phyloP scores from a whole-genome alignment of 345 rosid species.

The Populus pruinosa region DNA sequence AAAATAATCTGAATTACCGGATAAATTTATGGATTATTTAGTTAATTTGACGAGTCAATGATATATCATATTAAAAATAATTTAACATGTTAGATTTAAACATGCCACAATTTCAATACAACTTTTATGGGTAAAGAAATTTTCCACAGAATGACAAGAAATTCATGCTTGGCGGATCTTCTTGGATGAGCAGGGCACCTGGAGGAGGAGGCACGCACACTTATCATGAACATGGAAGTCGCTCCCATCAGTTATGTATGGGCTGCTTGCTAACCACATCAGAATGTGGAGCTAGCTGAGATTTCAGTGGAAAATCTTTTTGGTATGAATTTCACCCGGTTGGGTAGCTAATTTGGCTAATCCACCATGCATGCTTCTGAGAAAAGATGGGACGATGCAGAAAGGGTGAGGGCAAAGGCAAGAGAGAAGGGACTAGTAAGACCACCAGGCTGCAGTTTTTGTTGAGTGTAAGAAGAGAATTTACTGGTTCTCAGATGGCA shows the following conservation, averaged over 20 bases:
- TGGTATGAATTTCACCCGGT: constrained; percentile 7
- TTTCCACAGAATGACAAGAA: too few relatives aligned
- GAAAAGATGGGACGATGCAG: constrained; percentile 26
- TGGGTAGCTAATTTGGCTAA: constrained; percentile 28
- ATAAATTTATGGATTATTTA: too few relatives aligned
- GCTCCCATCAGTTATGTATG: constrained; percentile 19
- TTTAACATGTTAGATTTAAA: too few relatives aligned
- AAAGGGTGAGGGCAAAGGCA: constrained; percentile 26
- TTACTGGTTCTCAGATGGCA: constrained; percentile 20
- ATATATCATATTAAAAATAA: too few relatives aligned
- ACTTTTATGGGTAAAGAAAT: too few relatives aligned
- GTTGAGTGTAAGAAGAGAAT: constrained; percentile 22
- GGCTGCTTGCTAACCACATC: constrained; percentile 25
- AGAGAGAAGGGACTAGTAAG: constrained; percentile 17
- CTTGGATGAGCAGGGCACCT: too few relatives aligned
- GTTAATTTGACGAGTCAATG: too few relatives aligned
- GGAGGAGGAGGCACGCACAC: background rate
- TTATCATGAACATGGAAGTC: constrained; percentile 11
- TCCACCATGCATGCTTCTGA: constrained; percentile 25
- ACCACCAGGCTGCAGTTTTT: constrained; percentile 22
- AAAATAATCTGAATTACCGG: too few relatives aligned
- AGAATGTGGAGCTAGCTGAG: constrained; percentile 27
- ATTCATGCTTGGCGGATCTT: too few relatives aligned
- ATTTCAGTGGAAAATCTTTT: constrained; percentile 16
- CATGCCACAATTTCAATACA: too few relatives aligned